Percentiles rank a stretch among this genome's conserved stretches.
Conservation (phyloP, 192 early-diverging fungal species). For the Chytriomyces confervae region DNA sequence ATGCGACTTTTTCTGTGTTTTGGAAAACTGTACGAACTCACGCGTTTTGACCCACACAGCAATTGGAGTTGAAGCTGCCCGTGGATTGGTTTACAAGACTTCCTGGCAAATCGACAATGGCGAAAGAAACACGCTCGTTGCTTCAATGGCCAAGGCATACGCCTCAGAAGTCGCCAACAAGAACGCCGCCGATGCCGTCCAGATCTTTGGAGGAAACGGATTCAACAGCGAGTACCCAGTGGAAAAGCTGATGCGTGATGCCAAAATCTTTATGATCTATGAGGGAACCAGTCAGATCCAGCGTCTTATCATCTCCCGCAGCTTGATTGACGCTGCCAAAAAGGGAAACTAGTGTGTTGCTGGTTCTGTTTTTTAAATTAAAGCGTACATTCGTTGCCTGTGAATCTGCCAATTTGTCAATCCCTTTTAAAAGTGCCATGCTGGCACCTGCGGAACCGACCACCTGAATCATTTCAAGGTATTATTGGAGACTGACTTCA, state of each 20-base stretch:
- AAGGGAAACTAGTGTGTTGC: constrained; percentile 31
- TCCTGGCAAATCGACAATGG: constrained; percentile 86
- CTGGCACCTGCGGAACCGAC: no score
- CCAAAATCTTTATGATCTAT: constrained; percentile 86
- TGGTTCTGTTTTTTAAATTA: neutral
- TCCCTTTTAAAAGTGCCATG: no score
- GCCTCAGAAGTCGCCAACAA: constrained; percentile 63
- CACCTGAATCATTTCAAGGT: no score
- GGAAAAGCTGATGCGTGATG: constrained; percentile 87
- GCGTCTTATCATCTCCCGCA: constrained; percentile 86
- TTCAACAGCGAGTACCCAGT: constrained; percentile 91
- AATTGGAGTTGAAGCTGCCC: constrained; percentile 87
- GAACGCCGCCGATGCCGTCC: constrained; percentile 85
- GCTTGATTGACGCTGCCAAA: constrained; percentile 72
- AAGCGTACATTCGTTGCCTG: neutral
- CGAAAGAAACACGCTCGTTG: constrained; percentile 89
- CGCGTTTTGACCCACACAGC: constrained; percentile 44
- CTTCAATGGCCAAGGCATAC: constrained; percentile 88
- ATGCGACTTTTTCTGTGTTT: neutral
- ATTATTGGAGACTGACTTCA: no score
- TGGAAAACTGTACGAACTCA: neutral
- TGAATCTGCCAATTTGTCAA: neutral
- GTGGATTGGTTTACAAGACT: constrained; percentile 85
- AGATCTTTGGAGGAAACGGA: constrained; percentile 95
- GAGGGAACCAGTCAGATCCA: constrained; percentile 97